Conservation (phyloP, 345 rosid genomes). For the Dimocarpus longan region DNA sequence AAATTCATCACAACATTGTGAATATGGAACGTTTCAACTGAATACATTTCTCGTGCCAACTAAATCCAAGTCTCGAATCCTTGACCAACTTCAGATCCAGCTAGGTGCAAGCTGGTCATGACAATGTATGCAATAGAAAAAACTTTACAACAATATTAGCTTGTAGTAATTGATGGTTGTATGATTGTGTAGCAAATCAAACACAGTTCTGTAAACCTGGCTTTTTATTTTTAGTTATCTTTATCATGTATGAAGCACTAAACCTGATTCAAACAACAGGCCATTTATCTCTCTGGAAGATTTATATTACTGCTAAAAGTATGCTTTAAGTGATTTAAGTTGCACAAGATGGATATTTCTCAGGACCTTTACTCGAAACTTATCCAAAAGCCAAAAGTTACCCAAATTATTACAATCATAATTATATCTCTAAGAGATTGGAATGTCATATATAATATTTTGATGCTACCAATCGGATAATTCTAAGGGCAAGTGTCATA, state of each 20-base stretch:
- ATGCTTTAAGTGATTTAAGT: not conserved
- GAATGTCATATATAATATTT: too few species aligned
- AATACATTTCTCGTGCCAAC: too few species aligned
- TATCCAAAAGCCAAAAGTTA: not conserved
- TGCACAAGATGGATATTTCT: not conserved
- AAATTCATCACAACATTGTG: too few species aligned
- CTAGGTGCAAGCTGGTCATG: not conserved
- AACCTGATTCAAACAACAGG: not conserved
- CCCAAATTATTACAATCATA: not conserved
- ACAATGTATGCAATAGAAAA: too few species aligned
- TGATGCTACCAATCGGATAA: not conserved
- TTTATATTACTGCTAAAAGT: not conserved
- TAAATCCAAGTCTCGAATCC: too few species aligned
- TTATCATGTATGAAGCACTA: not conserved
- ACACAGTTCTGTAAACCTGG: too few species aligned
- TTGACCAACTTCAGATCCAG: not conserved
- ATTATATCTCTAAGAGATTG: not conserved
- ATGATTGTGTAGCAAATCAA: not conserved
- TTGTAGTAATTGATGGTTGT: too few species aligned
- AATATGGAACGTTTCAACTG: not conserved
- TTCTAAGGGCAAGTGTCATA: not conserved
- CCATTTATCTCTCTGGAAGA: not conserved
- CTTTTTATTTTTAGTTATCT: too few species aligned
- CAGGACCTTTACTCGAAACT: not conserved
- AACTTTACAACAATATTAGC: too few species aligned